A percentile compares a stretch with the other conserved stretches of the same genome.
These are phyloP conservation scores for Camelina neglecta DNA, from an alignment of 345 rosid genomes.

Conservation along the genomic window DNA sequence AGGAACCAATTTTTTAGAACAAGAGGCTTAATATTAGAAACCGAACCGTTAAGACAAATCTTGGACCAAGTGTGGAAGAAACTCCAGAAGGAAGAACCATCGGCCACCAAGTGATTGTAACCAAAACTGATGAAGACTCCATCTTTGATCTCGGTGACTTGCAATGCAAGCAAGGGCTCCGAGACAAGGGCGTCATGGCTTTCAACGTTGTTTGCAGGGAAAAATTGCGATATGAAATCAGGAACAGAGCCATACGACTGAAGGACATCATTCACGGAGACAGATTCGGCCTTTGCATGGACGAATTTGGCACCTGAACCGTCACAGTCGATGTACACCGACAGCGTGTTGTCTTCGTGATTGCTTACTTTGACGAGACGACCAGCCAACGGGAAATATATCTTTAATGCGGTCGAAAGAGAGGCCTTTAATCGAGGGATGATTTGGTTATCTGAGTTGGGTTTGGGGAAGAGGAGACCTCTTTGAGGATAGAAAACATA, in stretches of 20 bases:
- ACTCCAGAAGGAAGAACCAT: constrained; percentile 55
- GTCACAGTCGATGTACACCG: constrained; percentile 31
- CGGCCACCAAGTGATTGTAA: constrained; percentile 47
- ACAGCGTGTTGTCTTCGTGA: constrained; percentile 23
- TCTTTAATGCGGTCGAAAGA: constrained; percentile 26
- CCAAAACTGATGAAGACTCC: constrained; percentile 54
- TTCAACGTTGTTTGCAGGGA: constrained; percentile 41
- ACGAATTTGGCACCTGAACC: constrained; percentile 41
- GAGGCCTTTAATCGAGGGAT: constrained; percentile 24
- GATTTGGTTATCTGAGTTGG: not conserved
- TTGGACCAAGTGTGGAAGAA: constrained; percentile 58
- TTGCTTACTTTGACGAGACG: constrained; percentile 38
- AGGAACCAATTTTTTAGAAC: constrained; percentile 43
- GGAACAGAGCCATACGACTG: constrained; percentile 41
- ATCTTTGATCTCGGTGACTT: constrained; percentile 51
- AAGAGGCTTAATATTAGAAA: constrained; percentile 14
- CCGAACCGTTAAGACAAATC: constrained; percentile 27
- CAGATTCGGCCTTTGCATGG: constrained; percentile 45
- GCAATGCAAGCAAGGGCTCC: constrained; percentile 53
- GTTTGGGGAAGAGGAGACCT: constrained; percentile 43
- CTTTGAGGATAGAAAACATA: constrained; percentile 34
- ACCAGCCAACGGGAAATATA: constrained; percentile 30
- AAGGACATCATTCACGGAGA: constrained; percentile 40
- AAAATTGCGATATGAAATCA: constrained; percentile 30
- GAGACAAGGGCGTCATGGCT: constrained; percentile 34